A percentile compares a stretch with the other conserved stretches of the same genome.
Conservation (phyloP, 176 grass and related monocot species). For the Saccharum officinarum region DNA sequence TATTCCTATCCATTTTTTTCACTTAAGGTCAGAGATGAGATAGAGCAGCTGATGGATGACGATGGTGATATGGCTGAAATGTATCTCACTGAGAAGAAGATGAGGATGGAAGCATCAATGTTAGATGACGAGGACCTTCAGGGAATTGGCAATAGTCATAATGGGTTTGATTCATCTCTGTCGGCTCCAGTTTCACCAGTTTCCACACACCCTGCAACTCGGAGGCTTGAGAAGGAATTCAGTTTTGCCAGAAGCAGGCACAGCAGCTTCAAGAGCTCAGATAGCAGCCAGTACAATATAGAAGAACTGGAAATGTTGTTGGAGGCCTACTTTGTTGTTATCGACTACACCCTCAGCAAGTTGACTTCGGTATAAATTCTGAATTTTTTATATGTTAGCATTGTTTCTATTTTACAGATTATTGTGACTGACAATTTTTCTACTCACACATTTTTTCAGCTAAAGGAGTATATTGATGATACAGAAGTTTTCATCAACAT, state of each 20-base stretch:
- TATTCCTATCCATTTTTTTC: neutral
- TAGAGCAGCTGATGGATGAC: conserved; percentile 96
- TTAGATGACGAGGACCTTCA: conserved; percentile 55
- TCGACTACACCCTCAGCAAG: conserved; percentile 83
- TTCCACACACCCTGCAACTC: conserved; percentile 47
- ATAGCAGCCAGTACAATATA: conserved; percentile 55
- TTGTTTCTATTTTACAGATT: neutral
- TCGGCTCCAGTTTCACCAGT: conserved; percentile 89
- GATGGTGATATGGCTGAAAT: conserved; percentile 99
- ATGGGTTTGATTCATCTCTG: conserved; percentile 50
- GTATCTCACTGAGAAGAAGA: conserved; percentile 94
- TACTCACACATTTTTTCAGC: conserved; percentile 47
- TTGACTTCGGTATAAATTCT: conserved; percentile 67
- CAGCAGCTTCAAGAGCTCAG: conserved; percentile 67
- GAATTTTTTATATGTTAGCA: neutral
- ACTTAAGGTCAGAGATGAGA: conserved; percentile 88
- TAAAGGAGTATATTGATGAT: conserved; percentile 99
- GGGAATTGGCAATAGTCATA: conserved; percentile 43
- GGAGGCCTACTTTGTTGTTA: conserved; percentile 95
- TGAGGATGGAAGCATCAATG: conserved; percentile 62
- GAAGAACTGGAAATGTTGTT: conserved; percentile 92
- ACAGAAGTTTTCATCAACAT: conserved; percentile 98
- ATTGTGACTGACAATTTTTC: conserved; percentile 20
- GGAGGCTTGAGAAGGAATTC: conserved; percentile 67
- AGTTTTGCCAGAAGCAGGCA: conserved; percentile 71